phyloP scores from a whole-genome alignment of 2,329 filamentous ascomycete genomes.

The Aspergillus niger region DNA sequence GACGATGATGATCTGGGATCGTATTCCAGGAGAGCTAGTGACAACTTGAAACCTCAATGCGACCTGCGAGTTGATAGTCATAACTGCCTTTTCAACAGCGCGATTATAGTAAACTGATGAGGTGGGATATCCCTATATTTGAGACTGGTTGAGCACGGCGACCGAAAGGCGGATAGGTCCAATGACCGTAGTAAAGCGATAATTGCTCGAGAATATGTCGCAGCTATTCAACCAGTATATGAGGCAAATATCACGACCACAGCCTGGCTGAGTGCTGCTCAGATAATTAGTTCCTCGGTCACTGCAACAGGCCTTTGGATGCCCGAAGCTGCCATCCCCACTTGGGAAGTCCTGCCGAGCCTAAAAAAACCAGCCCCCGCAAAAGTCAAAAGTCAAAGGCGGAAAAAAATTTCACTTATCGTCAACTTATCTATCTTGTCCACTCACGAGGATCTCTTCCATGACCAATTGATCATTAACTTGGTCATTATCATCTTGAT shows the following conservation, averaged over 20 bases:
- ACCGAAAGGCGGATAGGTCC: background rate
- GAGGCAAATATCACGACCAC: background rate
- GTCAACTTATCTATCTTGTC: slow-evolving; percentile 7
- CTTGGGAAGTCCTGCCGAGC: slow-evolving; percentile 36
- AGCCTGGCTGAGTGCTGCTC: background rate
- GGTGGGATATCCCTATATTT: background rate
- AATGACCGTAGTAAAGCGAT: background rate
- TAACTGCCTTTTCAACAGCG: background rate
- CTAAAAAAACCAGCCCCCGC: slow-evolving; percentile 20
- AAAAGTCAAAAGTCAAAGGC: slow-evolving; percentile 23
- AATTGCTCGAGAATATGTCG: background rate
- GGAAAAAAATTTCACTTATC: slow-evolving; percentile 20
- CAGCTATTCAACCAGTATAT: background rate
- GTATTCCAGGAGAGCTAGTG: background rate
- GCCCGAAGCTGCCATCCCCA: slow-evolving; percentile 19
- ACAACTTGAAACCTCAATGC: background rate
- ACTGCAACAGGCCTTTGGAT: background rate
- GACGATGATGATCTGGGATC: background rate
- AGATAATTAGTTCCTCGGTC: no score
- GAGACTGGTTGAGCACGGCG: background rate
- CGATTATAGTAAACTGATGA: background rate
- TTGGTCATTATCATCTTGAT: slow-evolving; percentile 2
- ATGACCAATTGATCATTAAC: slow-evolving; percentile 6
- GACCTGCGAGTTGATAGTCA: background rate
- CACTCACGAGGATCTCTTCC: background rate